Base-by-base conservation (phyloP, 306 rosid species). In the Pterocarpus macrocarpus region DNA sequence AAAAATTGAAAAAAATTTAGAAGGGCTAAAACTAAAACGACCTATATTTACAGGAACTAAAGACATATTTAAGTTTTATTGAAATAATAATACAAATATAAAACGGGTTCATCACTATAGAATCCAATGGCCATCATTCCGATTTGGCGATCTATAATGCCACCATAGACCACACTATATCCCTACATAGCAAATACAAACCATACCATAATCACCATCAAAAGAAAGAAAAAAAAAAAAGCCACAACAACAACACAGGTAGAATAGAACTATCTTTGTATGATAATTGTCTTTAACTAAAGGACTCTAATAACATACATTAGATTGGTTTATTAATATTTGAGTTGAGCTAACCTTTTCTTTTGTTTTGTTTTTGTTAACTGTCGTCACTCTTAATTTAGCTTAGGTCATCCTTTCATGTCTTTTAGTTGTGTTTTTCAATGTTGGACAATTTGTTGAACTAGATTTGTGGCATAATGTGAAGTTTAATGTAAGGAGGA, bases 311-410 rank as follows among this genome's bases (percentile, higher is more conserved):
- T 9, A 11, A 8, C 41, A 45, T 78, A 64, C 45, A 72, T 33
- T 55, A 71, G 7, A 56, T 78, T 78, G 47, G 69, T 77, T 32
- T 9, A 81, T 53, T 72, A 10, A 63, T 41, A 33, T 12, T 33
- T 57, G 38, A 15, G 41, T 1, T 1, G 11, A 8, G 8, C 35
- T 28, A 38, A 12, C 43, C 38, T 28, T 28, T 16, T 28, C 36
- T 39, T 28, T 2, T 56, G 11, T 34, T 34, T 57, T 81, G 17
- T 34, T 28, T 16, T 13, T 55, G 8, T n/a, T 15, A 2, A 15
- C 69, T 5, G 0, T 14, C 0, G 17, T 13, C 35, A 2, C 49
- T 43, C 8, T 43, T 43, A 3, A 43, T 43, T 43, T 43, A 6
- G 41, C 11, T 43, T 43, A 43, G 11, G 49, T 22, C 33, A 16